Evolutionary conservation across 441 rosid genomes (phyloP), one percentile per base, ranked within the genome.

Genomic region (Pelargonium fulgidum): DNA sequence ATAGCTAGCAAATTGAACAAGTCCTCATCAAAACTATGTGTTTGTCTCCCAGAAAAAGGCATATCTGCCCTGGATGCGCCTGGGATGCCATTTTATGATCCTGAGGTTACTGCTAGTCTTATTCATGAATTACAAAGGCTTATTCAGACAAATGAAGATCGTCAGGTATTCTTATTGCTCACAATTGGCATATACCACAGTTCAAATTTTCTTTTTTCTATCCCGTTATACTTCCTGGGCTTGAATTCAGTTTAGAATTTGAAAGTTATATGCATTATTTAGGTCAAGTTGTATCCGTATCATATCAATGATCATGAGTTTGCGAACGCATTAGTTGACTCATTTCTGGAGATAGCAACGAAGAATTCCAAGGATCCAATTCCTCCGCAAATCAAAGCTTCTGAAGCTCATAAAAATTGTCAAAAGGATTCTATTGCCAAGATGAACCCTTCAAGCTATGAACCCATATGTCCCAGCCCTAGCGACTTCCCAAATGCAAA

Each of bases 221-320:
- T 62, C 22, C 0, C 5, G 6, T 63, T 52, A 36, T 29, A 24
- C 17, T 17, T 12, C 20, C 12, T 72, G 63, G 63, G 50, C 24
- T 66, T 64, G 72, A 44, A 70, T 80, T 77, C 62, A 56, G 19
- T 48, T 71, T 45, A 47, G 63, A 66, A 68, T 50, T 62, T 79
- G 64, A 58, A 70, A 48, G 48, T 70, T 69, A 33, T 76, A 68
- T 67, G 48, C 66, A 62, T 52, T 72, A 68, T 45, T 73, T 69
- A 93, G 96, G 89, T 93, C 42, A 87, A 83, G 76, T 78, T 73
- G 39, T 81, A 78, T 72, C 82, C 96, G 36, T 82, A 72, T 72
- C 88, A 93, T 78, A 78, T 93, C 84, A 93, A 93, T 77, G 98
- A 93, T 76, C 78, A 77, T 41, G 87, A 85, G 87, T 93, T 93